These are phyloP conservation scores for Dictyostelium purpureum DNA, from an alignment of 78 protist genomes.

Conservation along the genomic window DNA sequence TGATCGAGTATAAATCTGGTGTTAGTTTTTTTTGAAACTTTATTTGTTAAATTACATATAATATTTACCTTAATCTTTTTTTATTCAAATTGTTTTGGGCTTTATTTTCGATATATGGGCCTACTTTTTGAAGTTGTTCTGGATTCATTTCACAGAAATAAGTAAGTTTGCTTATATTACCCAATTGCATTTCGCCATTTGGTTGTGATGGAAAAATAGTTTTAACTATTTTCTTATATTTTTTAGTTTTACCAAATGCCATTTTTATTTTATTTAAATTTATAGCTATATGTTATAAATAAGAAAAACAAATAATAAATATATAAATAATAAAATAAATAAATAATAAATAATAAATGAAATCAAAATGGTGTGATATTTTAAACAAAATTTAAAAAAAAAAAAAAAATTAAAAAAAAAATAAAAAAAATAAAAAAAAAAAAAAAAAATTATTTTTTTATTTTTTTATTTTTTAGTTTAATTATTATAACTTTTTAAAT, in stretches of 20 bases:
- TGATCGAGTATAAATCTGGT: background rate
- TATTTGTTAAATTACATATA: background rate
- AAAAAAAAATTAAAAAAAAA: background rate
- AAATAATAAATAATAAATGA: too few relatives aligned
- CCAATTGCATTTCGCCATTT: constrained; percentile 48
- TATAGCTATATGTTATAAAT: too few relatives aligned
- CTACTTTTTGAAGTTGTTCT: constrained; percentile 69
- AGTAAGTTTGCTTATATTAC: constrained; percentile 56
- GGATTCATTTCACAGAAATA: constrained; percentile 76
- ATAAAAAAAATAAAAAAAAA: background rate
- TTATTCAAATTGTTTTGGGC: constrained; percentile 30
- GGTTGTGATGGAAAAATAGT: constrained; percentile 51
- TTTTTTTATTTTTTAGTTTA: too few relatives aligned
- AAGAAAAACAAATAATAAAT: too few relatives aligned
- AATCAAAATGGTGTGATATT: background rate
- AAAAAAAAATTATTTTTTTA: too few relatives aligned
- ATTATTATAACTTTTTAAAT: too few relatives aligned
- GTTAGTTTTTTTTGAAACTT: background rate
- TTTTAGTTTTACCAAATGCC: constrained; percentile 57
- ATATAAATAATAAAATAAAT: too few relatives aligned
- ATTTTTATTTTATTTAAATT: background rate
- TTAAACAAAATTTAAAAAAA: background rate
- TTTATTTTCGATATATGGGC: constrained; percentile 39
- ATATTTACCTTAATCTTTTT: constrained; percentile 41
- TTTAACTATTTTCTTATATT: constrained; percentile 70